phyloP scores from a whole-genome alignment of 2,329 filamentous ascomycete species.

The Alternaria atra region DNA sequence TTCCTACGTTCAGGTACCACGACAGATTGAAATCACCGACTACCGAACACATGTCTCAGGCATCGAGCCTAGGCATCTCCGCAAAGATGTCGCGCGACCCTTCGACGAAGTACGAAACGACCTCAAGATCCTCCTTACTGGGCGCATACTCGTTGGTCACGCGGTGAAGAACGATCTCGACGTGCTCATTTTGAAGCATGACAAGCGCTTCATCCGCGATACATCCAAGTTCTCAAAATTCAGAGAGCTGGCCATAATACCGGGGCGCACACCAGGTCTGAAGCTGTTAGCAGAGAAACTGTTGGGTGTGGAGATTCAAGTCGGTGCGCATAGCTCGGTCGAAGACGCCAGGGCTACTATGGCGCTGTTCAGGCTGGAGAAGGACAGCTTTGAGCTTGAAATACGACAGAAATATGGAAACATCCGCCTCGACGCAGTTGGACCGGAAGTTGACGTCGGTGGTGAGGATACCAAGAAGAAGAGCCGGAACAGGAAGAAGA shows the following conservation, averaged over 20 bases:
- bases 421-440: slow-evolving; percentile 33
- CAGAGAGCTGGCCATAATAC: slow-evolving; percentile 67
- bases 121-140: slow-evolving; percentile 73
- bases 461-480: slow-evolving; percentile 41
- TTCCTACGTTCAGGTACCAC: slow-evolving; percentile 78
- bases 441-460: slow-evolving; percentile 30
- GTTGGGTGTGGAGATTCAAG: slow-evolving; percentile 67
- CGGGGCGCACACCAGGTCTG: slow-evolving; percentile 74
- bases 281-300: slow-evolving; percentile 66
- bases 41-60: slow-evolving; percentile 91
- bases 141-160: slow-evolving; percentile 81
- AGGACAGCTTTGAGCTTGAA: slow-evolving; percentile 84
- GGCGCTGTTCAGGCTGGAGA: slow-evolving; percentile 84
- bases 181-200: slow-evolving; percentile 80
- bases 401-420: slow-evolving; percentile 69
- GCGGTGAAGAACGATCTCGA: slow-evolving; percentile 80
- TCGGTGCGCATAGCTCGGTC: slow-evolving; percentile 67
- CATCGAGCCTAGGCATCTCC: slow-evolving; percentile 77
- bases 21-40: slow-evolving; percentile 80
- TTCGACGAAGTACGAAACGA: slow-evolving; percentile 81
- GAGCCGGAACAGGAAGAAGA: slow-evolving; percentile 50
- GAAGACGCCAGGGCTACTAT: slow-evolving; percentile 90
- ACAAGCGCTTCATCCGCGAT: slow-evolving; percentile 80
- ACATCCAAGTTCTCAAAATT: slow-evolving; percentile 82
- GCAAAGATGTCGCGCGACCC: slow-evolving; percentile 53